A percentile compares a stretch with the other conserved stretches of the same genome.
Conservation (phyloP, 306 rosid genomes). For the Mimosa bimucronata region DNA sequence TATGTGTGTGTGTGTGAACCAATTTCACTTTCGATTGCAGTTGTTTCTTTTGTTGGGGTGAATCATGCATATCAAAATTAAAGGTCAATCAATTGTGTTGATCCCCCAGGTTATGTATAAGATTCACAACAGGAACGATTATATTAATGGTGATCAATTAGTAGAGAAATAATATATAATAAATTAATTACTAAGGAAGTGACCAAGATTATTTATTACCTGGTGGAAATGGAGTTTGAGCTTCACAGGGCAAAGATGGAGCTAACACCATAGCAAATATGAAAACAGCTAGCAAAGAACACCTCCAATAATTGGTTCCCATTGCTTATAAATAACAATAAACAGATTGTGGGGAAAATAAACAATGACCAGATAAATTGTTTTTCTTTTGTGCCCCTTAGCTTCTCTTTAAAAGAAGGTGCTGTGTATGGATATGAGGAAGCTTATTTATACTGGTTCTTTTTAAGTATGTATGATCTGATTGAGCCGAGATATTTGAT, state of each 20-base stretch:
- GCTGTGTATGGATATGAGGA: not conserved
- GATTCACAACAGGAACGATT: not conserved
- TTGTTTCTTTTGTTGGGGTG: too few relatives aligned
- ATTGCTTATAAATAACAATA: not conserved
- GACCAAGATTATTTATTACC: not conserved
- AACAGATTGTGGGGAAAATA: not conserved
- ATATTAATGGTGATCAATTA: too few relatives aligned
- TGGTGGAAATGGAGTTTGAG: not conserved
- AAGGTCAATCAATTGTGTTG: not conserved
- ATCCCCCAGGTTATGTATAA: not conserved
- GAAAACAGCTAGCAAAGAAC: slow-evolving; percentile 38
- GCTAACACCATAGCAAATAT: slow-evolving; percentile 45
- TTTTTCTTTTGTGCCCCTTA: not conserved
- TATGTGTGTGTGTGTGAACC: too few relatives aligned
- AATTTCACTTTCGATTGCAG: not conserved
- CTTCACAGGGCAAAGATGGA: slow-evolving; percentile 38
- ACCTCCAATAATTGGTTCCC: slow-evolving; percentile 33
- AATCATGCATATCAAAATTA: not conserved
- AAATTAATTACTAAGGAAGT: not conserved
- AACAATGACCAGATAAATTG: not conserved
- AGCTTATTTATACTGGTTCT: not conserved
- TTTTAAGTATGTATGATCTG: not conserved
- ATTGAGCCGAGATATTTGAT: slow-evolving; percentile 1
- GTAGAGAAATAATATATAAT: too few relatives aligned
- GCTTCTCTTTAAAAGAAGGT: not conserved